A percentile compares a stretch with the other conserved stretches of the same genome.
Evolutionary conservation across 805 yeast species (phyloP).

Genomic region (Candida parachauliodes): DNA sequence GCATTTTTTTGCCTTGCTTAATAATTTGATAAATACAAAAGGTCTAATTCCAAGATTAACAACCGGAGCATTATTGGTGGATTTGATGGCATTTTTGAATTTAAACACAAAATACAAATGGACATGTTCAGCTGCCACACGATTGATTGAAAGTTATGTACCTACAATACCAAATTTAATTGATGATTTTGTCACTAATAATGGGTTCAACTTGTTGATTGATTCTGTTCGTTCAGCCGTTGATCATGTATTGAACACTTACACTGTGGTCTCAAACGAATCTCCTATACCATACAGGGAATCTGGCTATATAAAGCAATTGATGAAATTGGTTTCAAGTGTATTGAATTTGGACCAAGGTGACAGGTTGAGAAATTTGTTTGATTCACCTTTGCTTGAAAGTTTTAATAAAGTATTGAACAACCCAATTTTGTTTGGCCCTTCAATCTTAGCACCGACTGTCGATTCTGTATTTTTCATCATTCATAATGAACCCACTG

Average conservation of each 20-base stretch:
- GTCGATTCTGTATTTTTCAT: slow-evolving; percentile 65
- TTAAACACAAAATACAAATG: slow-evolving; percentile 49
- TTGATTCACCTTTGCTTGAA: slow-evolving; percentile 74
- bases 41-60: slow-evolving; percentile 54
- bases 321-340: slow-evolving; percentile 61
- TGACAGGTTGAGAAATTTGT: slow-evolving; percentile 77
- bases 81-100: slow-evolving; percentile 59
- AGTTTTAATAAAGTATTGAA: slow-evolving; percentile 57
- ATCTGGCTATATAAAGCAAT: slow-evolving; percentile 43
- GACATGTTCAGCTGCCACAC: slow-evolving; percentile 61
- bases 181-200: slow-evolving; percentile 57
- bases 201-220: slow-evolving; percentile 65
- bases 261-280: slow-evolving; percentile 64
- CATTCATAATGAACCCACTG: slow-evolving; percentile 88
- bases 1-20: slow-evolving; percentile 57
- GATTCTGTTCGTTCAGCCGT: slow-evolving; percentile 62
- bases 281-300: slow-evolving; percentile 56
- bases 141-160: slow-evolving; percentile 48
- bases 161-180: slow-evolving; percentile 47
- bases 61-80: slow-evolving; percentile 71
- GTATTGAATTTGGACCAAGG: slow-evolving; percentile 73
- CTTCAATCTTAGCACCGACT: slow-evolving; percentile 55
- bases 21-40: slow-evolving; percentile 56
- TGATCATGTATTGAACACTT: slow-evolving; percentile 53
- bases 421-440: slow-evolving; percentile 63